phyloP scores from a whole-genome alignment of 2,329 filamentous ascomycete species.

The Epichloe bromicola region DNA sequence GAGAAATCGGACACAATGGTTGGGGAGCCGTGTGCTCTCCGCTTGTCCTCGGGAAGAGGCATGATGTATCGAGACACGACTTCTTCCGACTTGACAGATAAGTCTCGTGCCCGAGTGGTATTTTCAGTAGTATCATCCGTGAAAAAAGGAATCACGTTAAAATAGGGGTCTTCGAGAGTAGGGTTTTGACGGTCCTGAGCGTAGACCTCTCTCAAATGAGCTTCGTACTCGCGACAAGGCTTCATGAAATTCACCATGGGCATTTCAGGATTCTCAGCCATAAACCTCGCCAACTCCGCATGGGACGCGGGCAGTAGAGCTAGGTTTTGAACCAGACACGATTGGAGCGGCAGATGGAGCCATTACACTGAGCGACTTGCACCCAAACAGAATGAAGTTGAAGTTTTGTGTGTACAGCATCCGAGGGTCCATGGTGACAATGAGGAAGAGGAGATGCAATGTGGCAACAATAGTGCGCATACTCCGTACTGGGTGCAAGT shows the following conservation, averaged over 20 bases:
- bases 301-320: constrained; percentile 34
- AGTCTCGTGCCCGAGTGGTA: constrained; percentile 48
- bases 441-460: not conserved
- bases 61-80: constrained; percentile 32
- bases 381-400: no score
- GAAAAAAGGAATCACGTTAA: constrained; percentile 58
- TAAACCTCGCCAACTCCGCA: constrained; percentile 34
- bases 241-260: constrained; percentile 45
- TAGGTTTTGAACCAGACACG: constrained; percentile 26
- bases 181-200: constrained; percentile 51
- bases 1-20: no score
- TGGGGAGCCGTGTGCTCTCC: no score
- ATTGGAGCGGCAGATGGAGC: not conserved
- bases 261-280: constrained; percentile 39
- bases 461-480: not conserved
- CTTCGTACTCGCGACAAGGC: constrained; percentile 57
- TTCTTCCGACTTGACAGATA: constrained; percentile 41
- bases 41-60: no score
- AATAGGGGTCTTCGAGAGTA: constrained; percentile 38
- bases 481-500: not conserved
- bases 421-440: not conserved
- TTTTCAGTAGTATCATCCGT: constrained; percentile 40
- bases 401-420: no score
- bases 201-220: constrained; percentile 51
- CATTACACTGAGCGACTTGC: no score